phyloP scores from a whole-genome alignment of 345 rosid species.

The Mercurialis annua region DNA sequence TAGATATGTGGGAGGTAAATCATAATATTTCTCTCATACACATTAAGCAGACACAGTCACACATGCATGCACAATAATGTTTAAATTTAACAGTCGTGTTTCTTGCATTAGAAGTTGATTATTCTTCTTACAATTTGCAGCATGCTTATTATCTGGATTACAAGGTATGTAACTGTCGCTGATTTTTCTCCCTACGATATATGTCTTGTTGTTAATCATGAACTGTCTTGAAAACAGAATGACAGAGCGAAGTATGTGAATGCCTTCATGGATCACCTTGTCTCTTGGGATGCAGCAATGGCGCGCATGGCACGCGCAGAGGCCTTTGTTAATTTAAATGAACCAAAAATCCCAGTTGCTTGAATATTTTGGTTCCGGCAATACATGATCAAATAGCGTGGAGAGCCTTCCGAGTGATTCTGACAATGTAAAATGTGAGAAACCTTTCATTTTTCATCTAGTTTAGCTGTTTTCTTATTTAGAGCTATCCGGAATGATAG shows the following conservation, averaged over 20 bases:
- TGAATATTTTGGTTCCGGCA: conserved; percentile 25
- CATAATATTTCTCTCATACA: conserved; percentile 2
- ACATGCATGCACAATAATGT: background rate
- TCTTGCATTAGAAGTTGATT: background rate
- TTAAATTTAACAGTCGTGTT: background rate
- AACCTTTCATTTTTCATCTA: background rate
- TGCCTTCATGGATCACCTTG: conserved; percentile 73
- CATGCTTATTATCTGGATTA: conserved; percentile 91
- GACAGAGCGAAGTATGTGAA: conserved; percentile 67
- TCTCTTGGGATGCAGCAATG: conserved; percentile 80
- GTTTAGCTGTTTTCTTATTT: background rate
- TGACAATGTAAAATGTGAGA: background rate
- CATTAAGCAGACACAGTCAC: background rate
- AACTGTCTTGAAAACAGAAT: conserved; percentile 40
- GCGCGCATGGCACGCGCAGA: conserved; percentile 80
- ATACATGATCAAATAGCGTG: conserved; percentile 6
- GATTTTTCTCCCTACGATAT: background rate
- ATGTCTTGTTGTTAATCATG: conserved; percentile 6
- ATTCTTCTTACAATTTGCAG: conserved; percentile 41
- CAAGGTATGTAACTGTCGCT: conserved; percentile 48
- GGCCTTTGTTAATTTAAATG: conserved; percentile 80
- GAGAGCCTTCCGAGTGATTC: background rate
- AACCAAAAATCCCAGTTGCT: conserved; percentile 81
- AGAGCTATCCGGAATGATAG: conserved; percentile 5
- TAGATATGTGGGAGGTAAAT: conserved; percentile 95